Evolutionary conservation across 2,329 filamentous ascomycete species (phyloP).

Genomic region (Ceratocystis cubensis): DNA sequence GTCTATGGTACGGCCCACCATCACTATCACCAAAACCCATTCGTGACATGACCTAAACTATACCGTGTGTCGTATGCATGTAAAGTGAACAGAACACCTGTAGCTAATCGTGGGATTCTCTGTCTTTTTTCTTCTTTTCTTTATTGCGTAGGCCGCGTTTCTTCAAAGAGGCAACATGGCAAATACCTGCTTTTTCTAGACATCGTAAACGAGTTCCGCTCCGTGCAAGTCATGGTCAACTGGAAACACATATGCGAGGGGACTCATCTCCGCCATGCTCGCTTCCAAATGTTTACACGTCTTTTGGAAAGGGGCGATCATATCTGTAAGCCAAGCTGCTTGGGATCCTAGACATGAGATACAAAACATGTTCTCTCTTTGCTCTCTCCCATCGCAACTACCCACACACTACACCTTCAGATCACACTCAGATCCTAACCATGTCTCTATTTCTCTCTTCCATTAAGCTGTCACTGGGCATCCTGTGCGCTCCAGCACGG

Average conservation of each 20-base stretch:
- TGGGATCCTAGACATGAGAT: background rate
- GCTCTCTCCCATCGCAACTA: background rate
- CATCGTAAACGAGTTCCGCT: conserved; percentile 57
- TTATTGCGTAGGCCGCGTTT: conserved; percentile 51
- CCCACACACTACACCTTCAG: background rate
- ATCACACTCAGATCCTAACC: background rate
- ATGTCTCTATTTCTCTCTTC: conserved; percentile 22
- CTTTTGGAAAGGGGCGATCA: conserved; percentile 70
- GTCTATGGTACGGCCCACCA: conserved; percentile 25
- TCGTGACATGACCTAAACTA: background rate
- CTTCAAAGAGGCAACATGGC: conserved; percentile 56
- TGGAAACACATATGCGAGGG: conserved; percentile 34
- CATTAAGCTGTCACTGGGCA: conserved; percentile 53
- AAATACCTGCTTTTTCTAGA: conserved; percentile 77
- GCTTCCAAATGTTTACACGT: conserved; percentile 50
- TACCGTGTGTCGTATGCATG: conserved; percentile 24
- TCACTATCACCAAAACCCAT: background rate
- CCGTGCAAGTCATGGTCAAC: conserved; percentile 66
- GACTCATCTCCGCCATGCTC: conserved; percentile 29
- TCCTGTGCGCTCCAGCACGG: conserved; percentile 56
- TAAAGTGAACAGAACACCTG: conserved; percentile 27
- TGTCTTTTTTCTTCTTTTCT: conserved; percentile 27
- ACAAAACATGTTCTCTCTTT: background rate
- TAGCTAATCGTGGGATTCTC: conserved; percentile 18
- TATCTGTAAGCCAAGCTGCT: conserved; percentile 47